These are phyloP conservation scores for Hypsizygus marmoreus DNA, from an alignment of 768 basidiomycete genomes.

Conservation along the genomic window DNA sequence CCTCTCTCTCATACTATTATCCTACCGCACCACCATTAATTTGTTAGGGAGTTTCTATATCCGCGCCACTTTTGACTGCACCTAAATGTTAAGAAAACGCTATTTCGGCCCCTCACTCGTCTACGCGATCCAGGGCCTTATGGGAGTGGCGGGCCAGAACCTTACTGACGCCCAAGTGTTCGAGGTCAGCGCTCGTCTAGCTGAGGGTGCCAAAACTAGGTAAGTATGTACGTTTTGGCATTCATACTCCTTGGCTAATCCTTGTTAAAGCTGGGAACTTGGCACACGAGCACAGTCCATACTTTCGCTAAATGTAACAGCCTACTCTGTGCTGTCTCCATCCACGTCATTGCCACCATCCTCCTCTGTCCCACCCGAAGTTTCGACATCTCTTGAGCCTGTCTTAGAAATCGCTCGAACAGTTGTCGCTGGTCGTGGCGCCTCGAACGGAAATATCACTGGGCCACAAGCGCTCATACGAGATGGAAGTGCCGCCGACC, in stretches of 20 bases:
- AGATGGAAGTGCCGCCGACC: slow-evolving; percentile 71
- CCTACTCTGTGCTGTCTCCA: slow-evolving; percentile 45
- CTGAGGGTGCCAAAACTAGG: slow-evolving; percentile 40
- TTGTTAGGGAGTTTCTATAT: too few species aligned
- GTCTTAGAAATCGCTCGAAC: slow-evolving; percentile 56
- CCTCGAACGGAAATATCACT: slow-evolving; percentile 39
- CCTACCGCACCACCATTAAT: too few species aligned
- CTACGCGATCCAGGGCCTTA: too few species aligned
- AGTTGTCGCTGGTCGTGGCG: slow-evolving; percentile 49
- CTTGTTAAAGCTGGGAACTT: slow-evolving; percentile 50
- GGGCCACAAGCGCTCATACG: slow-evolving; percentile 61
- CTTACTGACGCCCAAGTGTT: slow-evolving; percentile 34
- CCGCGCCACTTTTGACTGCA: too few species aligned
- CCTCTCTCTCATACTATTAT: too few species aligned
- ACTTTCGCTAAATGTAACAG: slow-evolving; percentile 44
- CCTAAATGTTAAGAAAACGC: too few species aligned
- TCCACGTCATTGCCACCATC: slow-evolving; percentile 39
- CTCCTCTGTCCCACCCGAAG: slow-evolving; percentile 28
- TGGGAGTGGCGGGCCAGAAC: too few species aligned
- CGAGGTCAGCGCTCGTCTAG: slow-evolving; percentile 36
- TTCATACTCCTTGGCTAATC: not conserved
- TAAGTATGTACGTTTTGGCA: slow-evolving; percentile 14
- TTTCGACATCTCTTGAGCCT: slow-evolving; percentile 43
- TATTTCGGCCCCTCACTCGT: too few species aligned
- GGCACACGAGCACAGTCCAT: slow-evolving; percentile 57